Base-by-base conservation (phyloP, 805 yeast genomes). In the Hanseniaspora vineae region DNA sequence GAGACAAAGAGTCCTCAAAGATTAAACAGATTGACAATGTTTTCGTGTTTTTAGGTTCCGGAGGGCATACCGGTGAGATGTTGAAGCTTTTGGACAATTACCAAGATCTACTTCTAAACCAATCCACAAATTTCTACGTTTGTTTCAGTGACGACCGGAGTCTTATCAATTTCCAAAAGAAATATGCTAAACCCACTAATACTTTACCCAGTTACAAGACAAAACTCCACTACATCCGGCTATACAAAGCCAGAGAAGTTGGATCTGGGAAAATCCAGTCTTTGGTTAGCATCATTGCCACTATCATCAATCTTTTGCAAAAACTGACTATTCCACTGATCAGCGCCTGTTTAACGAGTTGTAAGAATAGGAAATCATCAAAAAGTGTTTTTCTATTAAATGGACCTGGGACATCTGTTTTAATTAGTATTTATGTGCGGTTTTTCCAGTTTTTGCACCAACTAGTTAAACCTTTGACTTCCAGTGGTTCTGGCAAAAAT, bases 21-120 rank as follows among this genome's bases (percentile, higher is more conserved):
- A 18, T 37, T 10, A 10, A 37, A 9, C 6, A 37, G 19, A 37
- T 53, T 6, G 42, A 58, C 5, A 64, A 62, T 42, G 50, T 77
- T 20, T 72, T 84, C 74, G 67, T 84, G 0, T 70, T 87, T n/a
- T 65, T 90, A 11, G 97, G 97, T 0, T 87, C 96, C 0, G 98
- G 98, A 2, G 97, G 97, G 2, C 97, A 88, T 58, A 88, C 97
- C 0, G 97, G 96, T 1, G 97, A 90, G 62, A 86, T 90, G 94
- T 61, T 89, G n/a, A 68, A 89, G 23, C 68, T 90, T 15, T 60
- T 86, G 10, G 51, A 59, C 4, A 60, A 61, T 6, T 66, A 74
- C 37, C 55, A 64, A 45, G 53, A 62, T 10, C 58, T 71, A 0
- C 67, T 82, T 0, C 64, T 75, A 6, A 71, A 72, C 2, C 78